Conservation (phyloP, 1,139 yeast genomes). For the Geotrichum siamense region DNA sequence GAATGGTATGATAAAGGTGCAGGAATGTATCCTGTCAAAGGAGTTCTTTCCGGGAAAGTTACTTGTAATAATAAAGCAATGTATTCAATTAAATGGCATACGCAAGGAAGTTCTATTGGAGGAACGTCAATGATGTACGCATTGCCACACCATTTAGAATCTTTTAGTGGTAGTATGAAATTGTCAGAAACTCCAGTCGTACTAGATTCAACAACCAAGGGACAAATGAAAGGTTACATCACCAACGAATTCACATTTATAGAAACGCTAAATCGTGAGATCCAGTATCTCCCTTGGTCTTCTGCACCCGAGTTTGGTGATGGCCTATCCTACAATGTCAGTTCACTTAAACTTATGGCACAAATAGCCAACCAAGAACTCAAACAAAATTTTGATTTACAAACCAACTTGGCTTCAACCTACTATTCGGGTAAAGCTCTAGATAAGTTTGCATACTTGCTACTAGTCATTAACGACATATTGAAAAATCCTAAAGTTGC, state of each 20-base stretch:
- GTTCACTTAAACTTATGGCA: conserved; percentile 48
- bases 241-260: conserved; percentile 45
- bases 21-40: conserved; percentile 48
- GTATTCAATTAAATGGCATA: conserved; percentile 49
- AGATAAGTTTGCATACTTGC: conserved; percentile 67
- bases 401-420: conserved; percentile 46
- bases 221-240: conserved; percentile 54
- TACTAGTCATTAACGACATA: conserved; percentile 56
- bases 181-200: conserved; percentile 60
- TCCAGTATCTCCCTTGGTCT: conserved; percentile 60
- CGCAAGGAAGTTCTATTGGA: conserved; percentile 47
- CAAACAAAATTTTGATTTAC: conserved; percentile 47
- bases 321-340: conserved; percentile 50
- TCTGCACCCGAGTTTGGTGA: conserved; percentile 36
- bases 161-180: conserved; percentile 49
- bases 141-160: conserved; percentile 61
- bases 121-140: conserved; percentile 56
- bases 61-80: conserved; percentile 26
- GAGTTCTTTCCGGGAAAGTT: conserved; percentile 37
- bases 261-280: conserved; percentile 45
- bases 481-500: conserved; percentile 49
- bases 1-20: conserved; percentile 50
- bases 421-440: conserved; percentile 57
- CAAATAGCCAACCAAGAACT: conserved; percentile 53
- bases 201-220: conserved; percentile 58